Evolutionary conservation across 2,329 filamentous ascomycete species (phyloP), one percentile per base, ranked within the genome.

Genomic region (Colletotrichum orbiculare): DNA sequence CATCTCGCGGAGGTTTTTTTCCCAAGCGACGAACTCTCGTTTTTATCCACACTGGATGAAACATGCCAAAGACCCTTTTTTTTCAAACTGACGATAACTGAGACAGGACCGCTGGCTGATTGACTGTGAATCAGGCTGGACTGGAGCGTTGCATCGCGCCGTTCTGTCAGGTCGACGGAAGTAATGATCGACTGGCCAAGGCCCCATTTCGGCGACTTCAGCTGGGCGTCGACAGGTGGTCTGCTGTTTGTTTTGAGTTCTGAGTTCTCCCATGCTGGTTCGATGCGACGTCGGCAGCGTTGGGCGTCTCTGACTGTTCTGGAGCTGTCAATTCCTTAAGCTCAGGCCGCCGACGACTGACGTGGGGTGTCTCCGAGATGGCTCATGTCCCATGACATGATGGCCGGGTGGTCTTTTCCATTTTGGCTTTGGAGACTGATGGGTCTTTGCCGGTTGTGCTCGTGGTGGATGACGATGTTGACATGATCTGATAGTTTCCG

Each of bases 81-180:
- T 41, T 47, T 37, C 34, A 25, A 10, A 25, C 13, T 25, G 2
- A 43, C 43, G n/a, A n/a, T 17, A 54, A 54, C n/a, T 15, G 43
- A 46, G 35, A 50, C 39, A 9, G 25, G 25, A 25, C 25, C 25
- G 25, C 25, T 25, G 4, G 25, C 15, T 37, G 38, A 45, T 43
- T 52, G 11, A 15, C 38, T 64, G 54, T 35, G 49, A 45, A 15
- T 15, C 49, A 55, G 57, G 39, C 49, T 15, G 57, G 8, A 38
- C 13, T 59, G 45, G 45, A 60, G 56, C 56, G 61, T 64, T 50
- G 56, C 45, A 64, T 64, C 50, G 56, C 49, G 42, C 10, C 15
- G 47, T 41, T 25, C 50, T 45, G 49, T 49, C 15, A 37, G 43
- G 25, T 2, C 62, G 62, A 17, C 33, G 50, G 25, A 5, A 54